These are phyloP conservation scores for Taphrina pruni DNA, from an alignment of 1,139 yeast genomes.

Conservation along the genomic window DNA sequence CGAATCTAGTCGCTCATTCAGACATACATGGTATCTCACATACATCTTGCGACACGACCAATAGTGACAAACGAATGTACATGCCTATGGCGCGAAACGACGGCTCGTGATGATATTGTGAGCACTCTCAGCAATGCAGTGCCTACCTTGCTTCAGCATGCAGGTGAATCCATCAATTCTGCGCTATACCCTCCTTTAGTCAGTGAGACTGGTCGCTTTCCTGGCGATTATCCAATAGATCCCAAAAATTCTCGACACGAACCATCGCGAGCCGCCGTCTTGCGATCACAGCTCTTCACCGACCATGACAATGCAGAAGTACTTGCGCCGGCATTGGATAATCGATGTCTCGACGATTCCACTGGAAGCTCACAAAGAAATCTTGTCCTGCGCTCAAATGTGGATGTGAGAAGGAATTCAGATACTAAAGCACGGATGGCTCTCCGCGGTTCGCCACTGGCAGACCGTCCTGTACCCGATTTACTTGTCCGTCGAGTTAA, in stretches of 20 bases:
- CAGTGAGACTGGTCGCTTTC: not conserved
- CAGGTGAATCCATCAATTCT: not conserved
- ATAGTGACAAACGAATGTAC: not conserved
- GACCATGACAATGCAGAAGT: not conserved
- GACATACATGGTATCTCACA: not conserved
- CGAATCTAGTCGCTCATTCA: not conserved
- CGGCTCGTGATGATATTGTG: not conserved
- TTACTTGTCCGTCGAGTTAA: constrained; percentile 19
- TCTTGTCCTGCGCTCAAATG: not conserved
- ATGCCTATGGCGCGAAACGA: not conserved
- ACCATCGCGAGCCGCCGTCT: not conserved
- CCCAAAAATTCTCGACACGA: not conserved
- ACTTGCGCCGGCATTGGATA: not conserved
- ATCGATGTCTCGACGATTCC: not conserved
- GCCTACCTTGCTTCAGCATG: not conserved
- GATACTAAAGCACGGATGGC: not conserved
- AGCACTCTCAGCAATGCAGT: not conserved
- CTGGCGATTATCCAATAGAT: constrained; percentile 1
- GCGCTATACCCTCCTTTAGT: not conserved
- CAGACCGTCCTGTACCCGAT: constrained; percentile 21
- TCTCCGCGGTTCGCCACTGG: not conserved
- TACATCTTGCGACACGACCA: constrained; percentile 2
- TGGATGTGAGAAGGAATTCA: not conserved
- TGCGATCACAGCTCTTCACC: not conserved
- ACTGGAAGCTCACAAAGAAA: not conserved